A percentile compares a stretch with the other conserved stretches of the same genome.
Conservation (phyloP, 1,284 basidiomycete species). For the Ceratobasidium sp. region DNA sequence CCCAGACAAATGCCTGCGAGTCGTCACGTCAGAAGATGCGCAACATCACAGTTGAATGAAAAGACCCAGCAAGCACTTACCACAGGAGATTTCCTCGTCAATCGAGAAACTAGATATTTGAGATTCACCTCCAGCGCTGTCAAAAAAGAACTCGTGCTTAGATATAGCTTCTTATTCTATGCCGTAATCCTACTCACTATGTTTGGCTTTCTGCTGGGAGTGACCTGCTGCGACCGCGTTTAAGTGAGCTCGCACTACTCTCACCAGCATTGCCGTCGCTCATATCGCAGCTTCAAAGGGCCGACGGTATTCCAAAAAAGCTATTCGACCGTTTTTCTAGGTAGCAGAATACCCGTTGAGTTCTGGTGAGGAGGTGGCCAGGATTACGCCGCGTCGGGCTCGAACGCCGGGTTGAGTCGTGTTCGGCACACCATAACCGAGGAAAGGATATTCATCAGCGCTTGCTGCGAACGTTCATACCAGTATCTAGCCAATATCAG, state of each 20-base stretch:
- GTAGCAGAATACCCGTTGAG: no score
- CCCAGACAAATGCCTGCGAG: conserved; percentile 50
- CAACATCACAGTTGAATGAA: neutral
- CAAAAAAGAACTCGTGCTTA: no score
- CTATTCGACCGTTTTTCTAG: no score
- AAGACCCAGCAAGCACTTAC: conserved; percentile 26
- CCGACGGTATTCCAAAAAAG: no score
- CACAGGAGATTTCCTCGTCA: conserved; percentile 49
- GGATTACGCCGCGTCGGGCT: conserved; percentile 4
- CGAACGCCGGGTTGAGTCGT: neutral
- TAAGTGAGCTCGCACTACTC: neutral
- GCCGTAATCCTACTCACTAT: neutral
- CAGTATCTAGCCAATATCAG: no score
- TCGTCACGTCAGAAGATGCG: neutral
- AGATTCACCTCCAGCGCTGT: conserved; percentile 20
- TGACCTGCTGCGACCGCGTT: neutral
- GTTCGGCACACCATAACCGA: neutral
- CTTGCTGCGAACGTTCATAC: no score
- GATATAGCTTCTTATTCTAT: no score
- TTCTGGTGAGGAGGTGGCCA: neutral
- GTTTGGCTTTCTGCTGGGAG: neutral
- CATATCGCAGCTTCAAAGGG: no score
- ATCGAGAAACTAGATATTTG: conserved; percentile 42
- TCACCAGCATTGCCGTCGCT: neutral
- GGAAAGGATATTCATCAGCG: no score